Percentiles rank a stretch among this genome's conserved stretches.
phyloP scores from a whole-genome alignment of 2,329 filamentous ascomycete species.

The Mycosphaerelloides madeirae region DNA sequence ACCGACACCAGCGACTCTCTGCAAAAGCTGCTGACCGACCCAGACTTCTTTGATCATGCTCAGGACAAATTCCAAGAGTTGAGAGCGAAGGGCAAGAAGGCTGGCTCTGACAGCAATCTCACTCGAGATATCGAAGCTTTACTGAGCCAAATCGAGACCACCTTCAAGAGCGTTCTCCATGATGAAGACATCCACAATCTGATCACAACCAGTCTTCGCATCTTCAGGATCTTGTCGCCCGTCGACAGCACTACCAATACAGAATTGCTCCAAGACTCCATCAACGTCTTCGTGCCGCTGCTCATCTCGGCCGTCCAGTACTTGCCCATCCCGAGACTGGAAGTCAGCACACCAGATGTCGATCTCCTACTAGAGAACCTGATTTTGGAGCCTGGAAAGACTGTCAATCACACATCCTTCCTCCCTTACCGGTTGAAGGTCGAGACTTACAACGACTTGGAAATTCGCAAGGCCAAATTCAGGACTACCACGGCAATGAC shows the following conservation, averaged over 20 bases:
- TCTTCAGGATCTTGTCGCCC: slow-evolving; percentile 67
- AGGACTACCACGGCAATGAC: slow-evolving; percentile 66
- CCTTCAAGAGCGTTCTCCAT: slow-evolving; percentile 62
- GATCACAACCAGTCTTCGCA: slow-evolving; percentile 57
- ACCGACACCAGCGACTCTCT: slow-evolving; percentile 67
- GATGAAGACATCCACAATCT: slow-evolving; percentile 71
- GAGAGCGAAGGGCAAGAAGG: slow-evolving; percentile 50
- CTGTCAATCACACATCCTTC: slow-evolving; percentile 82
- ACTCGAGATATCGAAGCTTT: slow-evolving; percentile 69
- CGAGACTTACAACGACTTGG: slow-evolving; percentile 79
- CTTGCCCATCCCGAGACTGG: slow-evolving; percentile 84
- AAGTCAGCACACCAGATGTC: slow-evolving; percentile 75
- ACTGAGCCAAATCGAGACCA: slow-evolving; percentile 62
- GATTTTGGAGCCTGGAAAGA: slow-evolving; percentile 80
- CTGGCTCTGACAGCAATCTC: slow-evolving; percentile 63
- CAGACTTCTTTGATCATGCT: slow-evolving; percentile 74
- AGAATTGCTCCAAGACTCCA: slow-evolving; percentile 68
- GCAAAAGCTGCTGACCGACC: slow-evolving; percentile 78
- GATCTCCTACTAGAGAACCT: slow-evolving; percentile 87
- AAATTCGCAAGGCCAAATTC: slow-evolving; percentile 73
- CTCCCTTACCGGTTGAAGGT: slow-evolving; percentile 77
- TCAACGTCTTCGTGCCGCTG: slow-evolving; percentile 76
- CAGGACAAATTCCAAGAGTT: slow-evolving; percentile 61
- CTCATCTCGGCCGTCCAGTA: slow-evolving; percentile 75
- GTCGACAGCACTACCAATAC: slow-evolving; percentile 59